phyloP scores from a whole-genome alignment of 2,329 filamentous ascomycete genomes.

The Incumbomyces lentus region DNA sequence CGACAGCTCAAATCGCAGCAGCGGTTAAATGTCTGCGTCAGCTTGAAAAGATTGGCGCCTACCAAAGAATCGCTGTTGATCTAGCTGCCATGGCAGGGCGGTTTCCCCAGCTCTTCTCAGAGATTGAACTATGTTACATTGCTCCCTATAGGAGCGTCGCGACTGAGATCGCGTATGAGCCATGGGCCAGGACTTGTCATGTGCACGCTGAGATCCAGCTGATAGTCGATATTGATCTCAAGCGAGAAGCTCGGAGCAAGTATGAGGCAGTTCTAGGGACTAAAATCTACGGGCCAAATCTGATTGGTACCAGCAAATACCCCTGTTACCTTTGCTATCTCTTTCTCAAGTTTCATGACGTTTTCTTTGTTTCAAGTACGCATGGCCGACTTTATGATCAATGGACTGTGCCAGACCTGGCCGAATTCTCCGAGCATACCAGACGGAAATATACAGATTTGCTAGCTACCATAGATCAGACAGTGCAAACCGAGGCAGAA shows the following conservation, averaged over 20 bases:
- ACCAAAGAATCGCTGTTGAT: slow-evolving; percentile 10
- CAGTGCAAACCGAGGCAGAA: not conserved
- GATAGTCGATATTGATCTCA: slow-evolving; percentile 15
- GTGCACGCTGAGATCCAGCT: slow-evolving; percentile 22
- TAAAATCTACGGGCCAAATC: slow-evolving; percentile 5
- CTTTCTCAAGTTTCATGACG: slow-evolving; percentile 14
- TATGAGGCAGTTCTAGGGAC: not conserved
- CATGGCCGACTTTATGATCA: slow-evolving; percentile 20
- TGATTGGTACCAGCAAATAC: slow-evolving; percentile 20
- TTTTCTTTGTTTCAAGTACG: slow-evolving; percentile 11
- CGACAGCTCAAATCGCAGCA: slow-evolving; percentile 11
- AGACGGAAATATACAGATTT: not conserved
- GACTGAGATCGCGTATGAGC: slow-evolving; percentile 7
- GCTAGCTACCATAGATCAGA: not conserved
- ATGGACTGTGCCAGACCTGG: slow-evolving; percentile 20
- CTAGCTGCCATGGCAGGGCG: slow-evolving; percentile 4
- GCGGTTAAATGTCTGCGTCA: slow-evolving; percentile 12
- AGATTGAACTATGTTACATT: slow-evolving; percentile 9
- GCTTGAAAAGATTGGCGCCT: slow-evolving; percentile 16
- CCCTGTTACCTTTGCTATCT: slow-evolving; percentile 21
- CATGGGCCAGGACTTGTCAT: slow-evolving; percentile 8
- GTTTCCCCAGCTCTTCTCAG: slow-evolving; percentile 6
- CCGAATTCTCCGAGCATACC: slow-evolving; percentile 4
- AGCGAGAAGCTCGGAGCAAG: not conserved
- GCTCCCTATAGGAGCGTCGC: slow-evolving; percentile 6